Evolutionary conservation across 2,329 filamentous ascomycete species (phyloP).

Genomic region (Cladorrhinum sp.): DNA sequence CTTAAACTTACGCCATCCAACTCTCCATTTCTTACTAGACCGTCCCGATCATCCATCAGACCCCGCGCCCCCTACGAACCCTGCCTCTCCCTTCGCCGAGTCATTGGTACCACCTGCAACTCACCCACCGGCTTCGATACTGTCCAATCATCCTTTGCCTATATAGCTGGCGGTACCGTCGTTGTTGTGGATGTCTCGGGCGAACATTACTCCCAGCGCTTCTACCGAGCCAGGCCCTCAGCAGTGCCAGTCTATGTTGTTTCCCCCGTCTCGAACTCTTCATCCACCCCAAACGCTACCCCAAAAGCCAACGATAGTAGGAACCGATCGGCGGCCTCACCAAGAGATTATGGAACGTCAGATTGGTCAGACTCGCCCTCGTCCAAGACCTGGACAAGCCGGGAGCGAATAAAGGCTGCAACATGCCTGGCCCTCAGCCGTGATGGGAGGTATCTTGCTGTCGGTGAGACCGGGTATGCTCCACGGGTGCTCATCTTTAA

Average conservation of each 20-base stretch:
- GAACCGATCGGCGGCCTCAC: conserved; percentile 48
- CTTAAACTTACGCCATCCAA: conserved; percentile 73
- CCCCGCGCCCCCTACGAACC: conserved; percentile 52
- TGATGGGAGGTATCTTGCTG: conserved; percentile 82
- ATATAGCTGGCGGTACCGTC: conserved; percentile 90
- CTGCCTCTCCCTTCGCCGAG: conserved; percentile 71
- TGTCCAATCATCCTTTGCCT: conserved; percentile 76
- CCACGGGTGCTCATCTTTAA: conserved; percentile 89
- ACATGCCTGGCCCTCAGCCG: conserved; percentile 86
- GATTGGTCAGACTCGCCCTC: conserved; percentile 62
- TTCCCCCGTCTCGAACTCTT: conserved; percentile 48
- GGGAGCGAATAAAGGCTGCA: conserved; percentile 90
- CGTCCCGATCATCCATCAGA: conserved; percentile 61
- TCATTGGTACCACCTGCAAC: conserved; percentile 86
- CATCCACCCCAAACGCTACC: conserved; percentile 52
- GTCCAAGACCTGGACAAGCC: conserved; percentile 78
- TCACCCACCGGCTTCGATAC: conserved; percentile 84
- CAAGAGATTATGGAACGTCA: conserved; percentile 45
- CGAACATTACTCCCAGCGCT: conserved; percentile 69
- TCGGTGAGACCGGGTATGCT: conserved; percentile 93
- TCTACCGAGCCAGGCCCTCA: conserved; percentile 82
- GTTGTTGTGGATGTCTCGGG: conserved; percentile 79
- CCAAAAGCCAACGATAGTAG: conserved; percentile 63
- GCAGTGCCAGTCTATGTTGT: conserved; percentile 65
- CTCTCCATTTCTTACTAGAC: conserved; percentile 65